Base-by-base conservation (phyloP, 768 basidiomycete species). In the Floccularia luteovirens region DNA sequence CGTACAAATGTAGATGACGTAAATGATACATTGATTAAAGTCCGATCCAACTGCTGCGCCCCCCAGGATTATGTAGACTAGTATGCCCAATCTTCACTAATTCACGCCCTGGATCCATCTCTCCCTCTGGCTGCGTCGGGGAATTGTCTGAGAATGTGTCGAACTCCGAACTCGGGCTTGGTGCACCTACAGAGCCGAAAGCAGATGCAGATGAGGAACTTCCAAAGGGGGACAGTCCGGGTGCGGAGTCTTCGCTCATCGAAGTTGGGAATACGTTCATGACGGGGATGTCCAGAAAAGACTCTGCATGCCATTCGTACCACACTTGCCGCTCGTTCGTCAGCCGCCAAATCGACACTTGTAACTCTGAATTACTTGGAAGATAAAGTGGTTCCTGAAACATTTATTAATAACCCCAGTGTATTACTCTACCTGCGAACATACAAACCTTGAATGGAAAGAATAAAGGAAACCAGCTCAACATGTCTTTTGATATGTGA, bases 301-400 rank as follows among this genome's bases (percentile, higher is more conserved):
- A 82, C 53, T 97, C 93, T 0, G 91, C 92, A 54, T 86, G 82
- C 96, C 96, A 99, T 61, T 98, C 96, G 61, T 98, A 98, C 96
- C 96, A 99, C 11, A 99, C 88, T 49, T 86, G 83, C 13, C 79
- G 77, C 41, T 82, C 75, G 59, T 87, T 88, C 2, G 91, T 94
- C 46, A 96, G 62, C 19, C 96, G 81, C 93, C 96, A 99, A 20
- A 99, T 77, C 17, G 86, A 86, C 3, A 97, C 89, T 44, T 90
- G 85, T 10, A 99, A 66, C 54, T 99, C 96, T 13, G 89, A 85
- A 53, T 90, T 84, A 50, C 82, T 82, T 11, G 96, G 96, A 0
- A 98, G 72, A 56, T 96, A 98, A 3, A 99, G 61, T 0, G 96
- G 90, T 50, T 96, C 90, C 90, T 96, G 23, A 2, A 4, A 7